A percentile compares a stretch with the other conserved stretches of the same genome.
These are phyloP conservation scores for Purshia tridentata DNA, from an alignment of 306 rosid species.

Conservation along the genomic window DNA sequence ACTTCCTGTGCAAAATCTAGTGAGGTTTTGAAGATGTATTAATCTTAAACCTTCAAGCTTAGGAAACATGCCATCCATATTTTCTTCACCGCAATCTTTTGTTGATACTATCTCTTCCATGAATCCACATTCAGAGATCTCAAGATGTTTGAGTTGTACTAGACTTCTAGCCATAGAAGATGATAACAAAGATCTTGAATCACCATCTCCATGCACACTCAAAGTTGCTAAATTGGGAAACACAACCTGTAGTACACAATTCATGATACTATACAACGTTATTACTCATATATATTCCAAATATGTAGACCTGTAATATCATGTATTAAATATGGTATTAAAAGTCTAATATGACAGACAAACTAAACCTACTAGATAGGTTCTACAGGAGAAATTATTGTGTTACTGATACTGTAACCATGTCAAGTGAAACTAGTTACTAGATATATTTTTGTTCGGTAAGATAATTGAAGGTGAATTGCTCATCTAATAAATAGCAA, in stretches of 20 bases:
- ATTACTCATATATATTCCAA: no score
- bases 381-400: no score
- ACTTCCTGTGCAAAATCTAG: background rate
- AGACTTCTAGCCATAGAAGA: conserved; percentile 21
- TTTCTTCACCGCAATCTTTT: background rate
- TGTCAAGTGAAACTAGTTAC: no score
- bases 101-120: conserved; percentile 25
- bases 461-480: no score
- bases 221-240: conserved; percentile 30
- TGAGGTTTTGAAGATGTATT: background rate
- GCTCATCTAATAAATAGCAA: no score
- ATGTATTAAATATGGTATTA: no score
- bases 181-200: conserved; percentile 16
- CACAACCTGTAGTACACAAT: background rate
- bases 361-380: no score
- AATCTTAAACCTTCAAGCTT: background rate
- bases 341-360: no score
- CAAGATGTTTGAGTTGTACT: conserved; percentile 30
- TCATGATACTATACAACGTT: no score
- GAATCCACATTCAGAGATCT: conserved; percentile 18
- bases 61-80: background rate
- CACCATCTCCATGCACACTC: conserved; percentile 3
- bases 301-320: no score
- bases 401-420: no score
- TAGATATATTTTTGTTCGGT: no score